These are phyloP conservation scores for Cladophialophora immunda DNA, from an alignment of 2,329 filamentous ascomycete species.

Conservation along the genomic window DNA sequence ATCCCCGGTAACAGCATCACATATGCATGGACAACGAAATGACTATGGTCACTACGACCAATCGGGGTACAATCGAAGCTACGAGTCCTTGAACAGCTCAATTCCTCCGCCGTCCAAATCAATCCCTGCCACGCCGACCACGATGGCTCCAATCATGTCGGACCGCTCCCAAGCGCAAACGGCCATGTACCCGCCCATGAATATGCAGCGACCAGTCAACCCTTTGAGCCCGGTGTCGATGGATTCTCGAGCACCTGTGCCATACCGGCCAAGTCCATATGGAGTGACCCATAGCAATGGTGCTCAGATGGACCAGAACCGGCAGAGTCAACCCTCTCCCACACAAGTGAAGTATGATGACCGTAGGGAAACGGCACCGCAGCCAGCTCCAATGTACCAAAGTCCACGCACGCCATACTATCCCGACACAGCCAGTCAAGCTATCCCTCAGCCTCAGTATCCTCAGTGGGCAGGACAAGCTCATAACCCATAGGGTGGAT, in stretches of 20 bases:
- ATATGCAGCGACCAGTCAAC: constrained; percentile 39
- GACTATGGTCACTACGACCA: constrained; percentile 41
- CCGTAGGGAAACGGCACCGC: constrained; percentile 33
- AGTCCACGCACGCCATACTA: constrained; percentile 34
- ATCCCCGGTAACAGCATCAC: constrained; percentile 32
- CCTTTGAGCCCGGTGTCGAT: constrained; percentile 40
- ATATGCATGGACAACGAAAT: constrained; percentile 34
- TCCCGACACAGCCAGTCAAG: constrained; percentile 28
- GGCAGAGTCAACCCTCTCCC: constrained; percentile 39
- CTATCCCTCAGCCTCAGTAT: constrained; percentile 31
- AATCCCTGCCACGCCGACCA: constrained; percentile 37
- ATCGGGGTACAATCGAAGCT: constrained; percentile 36
- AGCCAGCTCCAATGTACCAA: constrained; percentile 33
- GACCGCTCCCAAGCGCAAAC: constrained; percentile 35
- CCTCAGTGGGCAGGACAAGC: constrained; percentile 31
- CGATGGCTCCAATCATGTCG: constrained; percentile 38
- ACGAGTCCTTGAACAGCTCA: constrained; percentile 35
- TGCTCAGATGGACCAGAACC: constrained; percentile 34
- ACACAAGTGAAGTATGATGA: constrained; percentile 38
- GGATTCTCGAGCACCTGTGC: constrained; percentile 34
- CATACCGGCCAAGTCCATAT: constrained; percentile 37
- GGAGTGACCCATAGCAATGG: constrained; percentile 29
- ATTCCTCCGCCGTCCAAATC: constrained; percentile 35
- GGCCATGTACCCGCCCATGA: constrained; percentile 41
- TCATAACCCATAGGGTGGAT: constrained; percentile 16